Conservation (phyloP, 257 asterid genomes). For the Fraxinus cuspidata region DNA sequence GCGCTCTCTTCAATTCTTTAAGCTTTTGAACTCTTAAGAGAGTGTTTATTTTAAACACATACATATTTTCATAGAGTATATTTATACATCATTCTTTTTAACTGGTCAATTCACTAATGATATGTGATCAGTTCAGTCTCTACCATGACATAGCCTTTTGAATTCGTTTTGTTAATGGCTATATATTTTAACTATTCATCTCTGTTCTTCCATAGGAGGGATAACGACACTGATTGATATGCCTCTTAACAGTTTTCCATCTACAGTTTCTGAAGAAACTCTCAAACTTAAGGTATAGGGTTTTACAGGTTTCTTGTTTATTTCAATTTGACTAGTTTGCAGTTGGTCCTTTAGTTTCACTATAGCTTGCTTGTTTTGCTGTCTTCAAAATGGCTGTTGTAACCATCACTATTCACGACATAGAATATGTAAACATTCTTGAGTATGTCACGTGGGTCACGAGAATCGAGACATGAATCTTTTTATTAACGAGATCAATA, state of each 20-base stretch:
- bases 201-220: slow-evolving; percentile 62
- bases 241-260: slow-evolving; percentile 90
- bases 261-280: slow-evolving; percentile 85
- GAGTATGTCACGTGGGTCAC: not conserved
- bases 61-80: not conserved
- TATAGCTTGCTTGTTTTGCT: not conserved
- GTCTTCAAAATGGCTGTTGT: not conserved
- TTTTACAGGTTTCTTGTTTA: slow-evolving; percentile 3
- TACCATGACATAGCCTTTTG: not conserved
- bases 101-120: not conserved
- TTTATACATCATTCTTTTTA: not conserved
- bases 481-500: not conserved
- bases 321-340: not conserved
- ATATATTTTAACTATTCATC: slow-evolving; percentile 5
- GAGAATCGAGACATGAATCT: not conserved
- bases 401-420: not conserved
- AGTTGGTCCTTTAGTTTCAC: slow-evolving; percentile 10
- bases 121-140: not conserved
- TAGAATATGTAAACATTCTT: not conserved
- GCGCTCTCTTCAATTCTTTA: not conserved
- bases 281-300: slow-evolving; percentile 74
- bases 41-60: not conserved
- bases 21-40: not conserved
- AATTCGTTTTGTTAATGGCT: not conserved
- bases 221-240: slow-evolving; percentile 90